Conservation (phyloP, 345 rosid species). For the Moricandia arvensis region DNA sequence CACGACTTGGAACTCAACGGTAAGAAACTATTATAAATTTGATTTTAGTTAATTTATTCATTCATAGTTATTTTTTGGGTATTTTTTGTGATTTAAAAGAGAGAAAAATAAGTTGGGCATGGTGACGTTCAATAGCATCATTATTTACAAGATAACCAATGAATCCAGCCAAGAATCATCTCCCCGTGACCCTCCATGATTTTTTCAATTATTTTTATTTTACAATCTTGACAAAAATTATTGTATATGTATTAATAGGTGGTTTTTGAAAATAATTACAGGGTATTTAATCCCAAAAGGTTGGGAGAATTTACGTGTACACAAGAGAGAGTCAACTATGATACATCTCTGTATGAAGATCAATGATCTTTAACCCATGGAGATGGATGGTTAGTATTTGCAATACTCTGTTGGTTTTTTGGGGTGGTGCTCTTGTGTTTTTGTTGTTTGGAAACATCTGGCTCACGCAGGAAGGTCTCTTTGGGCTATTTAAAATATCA, state of each 20-base stretch:
- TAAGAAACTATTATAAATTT: conserved; percentile 25
- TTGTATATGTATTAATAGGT: not conserved
- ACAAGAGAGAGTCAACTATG: conserved; percentile 82
- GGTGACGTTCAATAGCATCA: too few relatives aligned
- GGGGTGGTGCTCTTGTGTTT: too few relatives aligned
- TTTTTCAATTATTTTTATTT: conserved; percentile 37
- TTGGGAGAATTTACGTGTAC: conserved; percentile 92
- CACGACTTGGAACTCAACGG: conserved; percentile 78
- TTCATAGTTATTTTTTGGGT: not conserved
- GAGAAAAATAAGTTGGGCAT: conserved; percentile 5
- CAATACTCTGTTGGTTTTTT: not conserved
- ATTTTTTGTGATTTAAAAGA: not conserved
- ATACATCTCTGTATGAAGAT: conserved; percentile 59
- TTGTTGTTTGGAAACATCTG: not conserved
- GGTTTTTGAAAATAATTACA: conserved; percentile 25
- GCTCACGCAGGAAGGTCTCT: conserved; percentile 3
- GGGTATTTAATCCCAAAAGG: conserved; percentile 83
- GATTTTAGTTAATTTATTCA: not conserved
- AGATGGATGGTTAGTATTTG: conserved; percentile 72
- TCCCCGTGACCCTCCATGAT: conserved; percentile 46
- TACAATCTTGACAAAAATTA: not conserved
- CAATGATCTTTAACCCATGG: conserved; percentile 84
- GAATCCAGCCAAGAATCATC: conserved; percentile 55
- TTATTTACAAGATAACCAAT: too few relatives aligned
- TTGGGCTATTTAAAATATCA: conserved; percentile 35